These are phyloP conservation scores for Takakia lepidozioides DNA, from an alignment of 225 moss, liverwort and hornwort species.

Conservation along the genomic window DNA sequence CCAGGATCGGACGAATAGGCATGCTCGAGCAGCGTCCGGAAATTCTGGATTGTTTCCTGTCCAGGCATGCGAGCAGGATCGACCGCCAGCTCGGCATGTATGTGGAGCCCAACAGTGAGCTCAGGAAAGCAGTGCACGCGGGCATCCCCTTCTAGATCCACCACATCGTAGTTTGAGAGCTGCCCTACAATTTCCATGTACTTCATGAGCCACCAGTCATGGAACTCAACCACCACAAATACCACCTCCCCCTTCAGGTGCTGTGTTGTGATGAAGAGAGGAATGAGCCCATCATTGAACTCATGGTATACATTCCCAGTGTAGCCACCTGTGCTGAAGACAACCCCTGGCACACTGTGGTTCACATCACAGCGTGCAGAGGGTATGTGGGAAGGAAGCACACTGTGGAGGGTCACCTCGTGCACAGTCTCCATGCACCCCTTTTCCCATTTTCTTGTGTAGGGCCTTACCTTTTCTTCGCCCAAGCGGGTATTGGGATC, in stretches of 20 bases:
- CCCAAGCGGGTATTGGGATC: conserved; percentile 8
- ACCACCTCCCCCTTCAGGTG: conserved; percentile 72
- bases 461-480: conserved; percentile 54
- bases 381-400: neutral
- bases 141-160: conserved; percentile 31
- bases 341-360: conserved; percentile 56
- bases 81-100: conserved; percentile 74
- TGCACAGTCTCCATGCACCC: conserved; percentile 50
- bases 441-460: conserved; percentile 89
- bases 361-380: conserved; percentile 34
- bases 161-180: conserved; percentile 49
- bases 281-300: conserved; percentile 85
- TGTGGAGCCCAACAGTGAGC: conserved; percentile 66
- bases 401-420: conserved; percentile 27
- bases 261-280: conserved; percentile 71
- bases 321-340: conserved; percentile 82
- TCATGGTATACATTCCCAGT: conserved; percentile 97
- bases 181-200: conserved; percentile 52
- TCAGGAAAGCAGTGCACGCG: conserved; percentile 76
- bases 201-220: conserved; percentile 68
- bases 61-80: conserved; percentile 52
- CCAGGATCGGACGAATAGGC: conserved; percentile 25
- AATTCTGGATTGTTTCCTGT: conserved; percentile 39
- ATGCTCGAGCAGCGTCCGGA: conserved; percentile 43
- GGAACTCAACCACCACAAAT: conserved; percentile 49